phyloP scores from a whole-genome alignment of 495 filamentous ascomycete genomes.

The Aspergillus carlsbadensis region DNA sequence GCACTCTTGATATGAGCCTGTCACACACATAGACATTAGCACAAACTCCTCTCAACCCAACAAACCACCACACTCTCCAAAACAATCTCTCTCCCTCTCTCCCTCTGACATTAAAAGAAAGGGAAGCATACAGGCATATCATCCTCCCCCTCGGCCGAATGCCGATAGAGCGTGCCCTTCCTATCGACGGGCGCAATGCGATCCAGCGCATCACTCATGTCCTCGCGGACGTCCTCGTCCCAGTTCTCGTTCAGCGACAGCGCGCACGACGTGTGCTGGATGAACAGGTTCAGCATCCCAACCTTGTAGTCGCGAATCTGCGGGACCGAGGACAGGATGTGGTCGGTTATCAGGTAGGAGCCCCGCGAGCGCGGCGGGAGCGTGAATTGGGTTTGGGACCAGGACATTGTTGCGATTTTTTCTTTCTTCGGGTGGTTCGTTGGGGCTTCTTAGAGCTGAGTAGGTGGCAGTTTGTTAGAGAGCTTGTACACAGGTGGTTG shows the following conservation, averaged over 20 bases:
- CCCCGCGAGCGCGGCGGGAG: conserved; percentile 74
- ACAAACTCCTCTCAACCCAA: not conserved
- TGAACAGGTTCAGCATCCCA: conserved; percentile 83
- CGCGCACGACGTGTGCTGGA: conserved; percentile 88
- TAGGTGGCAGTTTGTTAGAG: not conserved
- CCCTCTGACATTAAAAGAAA: no score
- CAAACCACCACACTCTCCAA: not conserved
- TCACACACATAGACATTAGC: not conserved
- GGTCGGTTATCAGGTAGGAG: conserved; percentile 84
- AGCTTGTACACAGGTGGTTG: not conserved
- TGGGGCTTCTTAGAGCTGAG: not conserved
- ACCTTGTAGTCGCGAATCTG: conserved; percentile 78
- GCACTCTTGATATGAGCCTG: conserved; percentile 90
- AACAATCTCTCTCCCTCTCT: no score
- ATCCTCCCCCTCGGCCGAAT: conserved; percentile 84
- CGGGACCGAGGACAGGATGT: conserved; percentile 65
- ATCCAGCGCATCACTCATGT: conserved; percentile 95
- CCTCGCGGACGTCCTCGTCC: conserved; percentile 73
- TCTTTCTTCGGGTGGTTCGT: not conserved
- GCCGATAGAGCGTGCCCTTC: conserved; percentile 75
- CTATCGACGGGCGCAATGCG: conserved; percentile 77
- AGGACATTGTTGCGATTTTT: conserved; percentile 54
- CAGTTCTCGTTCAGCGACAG: conserved; percentile 94
- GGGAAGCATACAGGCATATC: conserved; percentile 71
- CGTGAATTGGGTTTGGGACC: conserved; percentile 77